Evolutionary conservation across 352 stramenopile genomes (phyloP).

Genomic region (Globisporangium abappressorium): DNA sequence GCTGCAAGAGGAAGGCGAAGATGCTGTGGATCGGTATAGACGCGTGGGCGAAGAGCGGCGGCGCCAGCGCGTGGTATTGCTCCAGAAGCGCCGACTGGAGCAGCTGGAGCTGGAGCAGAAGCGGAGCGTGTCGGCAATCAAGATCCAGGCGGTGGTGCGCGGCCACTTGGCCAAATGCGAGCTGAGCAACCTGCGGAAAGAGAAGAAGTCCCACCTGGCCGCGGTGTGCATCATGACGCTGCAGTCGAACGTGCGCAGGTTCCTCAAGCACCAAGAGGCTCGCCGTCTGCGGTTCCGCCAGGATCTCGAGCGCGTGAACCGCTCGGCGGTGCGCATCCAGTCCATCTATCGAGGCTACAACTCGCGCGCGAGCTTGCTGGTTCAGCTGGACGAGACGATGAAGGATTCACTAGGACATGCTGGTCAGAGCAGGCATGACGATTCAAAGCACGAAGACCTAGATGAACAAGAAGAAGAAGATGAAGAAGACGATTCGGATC

Average conservation of each 20-base stretch:
- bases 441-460: background rate
- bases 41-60: constrained; percentile 48
- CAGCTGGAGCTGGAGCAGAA: constrained; percentile 46
- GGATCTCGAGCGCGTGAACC: constrained; percentile 62
- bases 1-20: constrained; percentile 25
- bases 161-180: constrained; percentile 36
- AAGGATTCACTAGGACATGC: constrained; percentile 6
- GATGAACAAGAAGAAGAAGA: constrained; percentile 17
- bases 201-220: constrained; percentile 52
- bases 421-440: background rate
- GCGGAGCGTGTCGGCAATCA: constrained; percentile 32
- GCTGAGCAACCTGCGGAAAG: constrained; percentile 27
- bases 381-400: constrained; percentile 37
- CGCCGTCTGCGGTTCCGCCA: constrained; percentile 39
- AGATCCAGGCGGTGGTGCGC: constrained; percentile 50
- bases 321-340: constrained; percentile 60
- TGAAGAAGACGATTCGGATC: constrained; percentile 16
- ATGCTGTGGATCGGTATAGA: constrained; percentile 37
- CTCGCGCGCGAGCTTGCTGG: constrained; percentile 39
- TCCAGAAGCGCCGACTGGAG: constrained; percentile 53
- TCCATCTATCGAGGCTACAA: constrained; percentile 69
- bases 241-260: constrained; percentile 65
- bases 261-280: constrained; percentile 41
- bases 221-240: constrained; percentile 62
- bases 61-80: constrained; percentile 47